Percentiles rank a stretch among this genome's conserved stretches.
Evolutionary conservation across 2,329 filamentous ascomycete species (phyloP).

Genomic region (Colletotrichum karsti): DNA sequence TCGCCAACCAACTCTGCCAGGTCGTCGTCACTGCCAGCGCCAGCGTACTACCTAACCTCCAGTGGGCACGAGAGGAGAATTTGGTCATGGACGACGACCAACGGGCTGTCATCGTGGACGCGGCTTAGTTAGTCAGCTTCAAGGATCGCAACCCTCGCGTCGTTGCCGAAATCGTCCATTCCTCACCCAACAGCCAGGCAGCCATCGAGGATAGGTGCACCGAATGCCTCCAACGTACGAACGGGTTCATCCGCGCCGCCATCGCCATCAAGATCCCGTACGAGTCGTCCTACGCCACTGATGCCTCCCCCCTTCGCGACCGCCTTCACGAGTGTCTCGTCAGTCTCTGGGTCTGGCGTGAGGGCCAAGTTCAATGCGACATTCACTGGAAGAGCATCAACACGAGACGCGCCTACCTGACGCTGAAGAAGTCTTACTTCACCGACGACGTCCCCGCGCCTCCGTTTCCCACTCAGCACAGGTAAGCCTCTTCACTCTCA

Average conservation of each 20-base stretch:
- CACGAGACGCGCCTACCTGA: background rate
- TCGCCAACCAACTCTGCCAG: background rate
- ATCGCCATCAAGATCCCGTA: background rate
- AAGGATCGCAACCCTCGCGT: background rate
- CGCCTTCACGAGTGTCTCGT: background rate
- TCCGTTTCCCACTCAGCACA: background rate
- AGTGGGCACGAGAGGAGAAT: background rate
- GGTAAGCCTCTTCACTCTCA: constrained; percentile 44
- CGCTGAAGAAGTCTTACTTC: background rate
- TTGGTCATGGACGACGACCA: background rate
- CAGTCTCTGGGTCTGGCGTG: background rate
- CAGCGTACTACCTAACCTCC: background rate
- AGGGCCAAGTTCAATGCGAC: background rate
- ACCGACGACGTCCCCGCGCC: background rate
- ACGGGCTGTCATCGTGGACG: background rate
- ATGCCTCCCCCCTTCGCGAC: background rate
- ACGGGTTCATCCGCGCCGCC: background rate
- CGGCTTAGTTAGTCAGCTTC: background rate
- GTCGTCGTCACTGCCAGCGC: background rate
- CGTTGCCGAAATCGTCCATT: background rate
- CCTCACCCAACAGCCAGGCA: background rate
- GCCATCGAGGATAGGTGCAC: background rate
- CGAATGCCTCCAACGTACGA: background rate
- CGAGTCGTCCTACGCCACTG: background rate
- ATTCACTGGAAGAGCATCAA: background rate